Evolutionary conservation across 257 asterid genomes (phyloP), one percentile per base, ranked within the genome.

Genomic region (Scutellaria barbata): DNA sequence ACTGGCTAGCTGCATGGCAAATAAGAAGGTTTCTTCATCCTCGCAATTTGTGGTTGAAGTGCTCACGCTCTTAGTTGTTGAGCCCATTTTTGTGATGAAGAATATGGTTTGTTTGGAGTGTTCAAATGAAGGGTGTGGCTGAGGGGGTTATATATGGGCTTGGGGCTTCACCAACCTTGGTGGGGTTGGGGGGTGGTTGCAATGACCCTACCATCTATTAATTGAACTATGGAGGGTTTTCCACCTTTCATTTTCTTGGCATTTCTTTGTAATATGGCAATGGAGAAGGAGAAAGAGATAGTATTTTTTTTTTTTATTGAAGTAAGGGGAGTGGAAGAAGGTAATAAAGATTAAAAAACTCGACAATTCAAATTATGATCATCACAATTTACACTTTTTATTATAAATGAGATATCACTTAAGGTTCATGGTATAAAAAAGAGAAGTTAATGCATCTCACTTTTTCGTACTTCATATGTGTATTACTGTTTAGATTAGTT

Each of bases 1-100:
- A 65, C 88, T 80, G 0, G 89, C 95, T 1, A 92, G 76, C 67
- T 81, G 92, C 96, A 92, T 81, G 33, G 95, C 89, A 33, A 78
- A 86, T 14, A 85, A 60, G 63, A 78, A 80, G 10, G 62, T 56
- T 48, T 84, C 85, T 42, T 83, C 92, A 2, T 89, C 92, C 7
- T 64, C 75, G 63, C 61, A 42, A 2, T 14, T 41, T 0, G 22
- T 5, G 1, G 20, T 3, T 3, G 67, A 1, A 1, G 74, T n/a
- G 18, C n/a, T 46, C 0, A 48, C 10, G 25, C 17, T 75, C 0
- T 71, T 63, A 39, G 37, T 18, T 41, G 75, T 72, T 35, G 92
- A 85, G 0, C 82, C 84, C 88, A 79, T 83, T 45, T 70, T 61
- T 20, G 30, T 54, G 40, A 33, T 6, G 0, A 55, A 13, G 30